Percentiles rank a stretch among this genome's conserved stretches.
Evolutionary conservation across 129 eudicot genomes (phyloP).

Genomic region (Saussurea involucrata): DNA sequence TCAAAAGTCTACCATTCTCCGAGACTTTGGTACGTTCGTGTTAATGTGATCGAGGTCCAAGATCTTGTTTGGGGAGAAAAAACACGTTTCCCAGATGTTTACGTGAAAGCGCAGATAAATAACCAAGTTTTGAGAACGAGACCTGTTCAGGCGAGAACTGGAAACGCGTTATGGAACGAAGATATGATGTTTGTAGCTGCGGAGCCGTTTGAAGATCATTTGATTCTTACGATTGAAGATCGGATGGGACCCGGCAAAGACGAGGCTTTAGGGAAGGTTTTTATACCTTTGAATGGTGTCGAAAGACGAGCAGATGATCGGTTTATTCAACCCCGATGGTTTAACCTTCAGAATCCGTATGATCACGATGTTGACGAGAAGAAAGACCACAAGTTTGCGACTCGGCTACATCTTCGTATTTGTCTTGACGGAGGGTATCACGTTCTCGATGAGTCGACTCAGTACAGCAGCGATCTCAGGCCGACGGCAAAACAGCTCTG

Average conservation of each 20-base stretch:
- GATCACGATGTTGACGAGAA: constrained; percentile 49
- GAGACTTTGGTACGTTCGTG: constrained; percentile 89
- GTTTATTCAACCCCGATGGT: constrained; percentile 55
- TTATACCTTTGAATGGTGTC: constrained; percentile 54
- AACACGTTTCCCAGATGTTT: constrained; percentile 61
- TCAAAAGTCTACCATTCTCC: constrained; percentile 93
- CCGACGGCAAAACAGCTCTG: constrained; percentile 85
- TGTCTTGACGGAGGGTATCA: constrained; percentile 95
- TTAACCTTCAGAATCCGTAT: constrained; percentile 49
- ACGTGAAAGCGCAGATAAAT: constrained; percentile 64
- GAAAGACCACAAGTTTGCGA: constrained; percentile 63
- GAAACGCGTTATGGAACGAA: constrained; percentile 75
- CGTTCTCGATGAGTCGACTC: constrained; percentile 91
- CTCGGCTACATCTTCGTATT: constrained; percentile 66
- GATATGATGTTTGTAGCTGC: constrained; percentile 95
- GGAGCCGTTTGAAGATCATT: constrained; percentile 88
- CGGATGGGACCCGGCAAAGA: constrained; percentile 66
- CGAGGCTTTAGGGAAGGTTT: constrained; percentile 57
- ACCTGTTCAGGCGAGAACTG: constrained; percentile 44
- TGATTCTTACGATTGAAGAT: constrained; percentile 68
- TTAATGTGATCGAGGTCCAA: constrained; percentile 81
- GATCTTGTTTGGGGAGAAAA: constrained; percentile 67
- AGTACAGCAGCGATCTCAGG: constrained; percentile 91
- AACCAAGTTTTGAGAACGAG: constrained; percentile 60
- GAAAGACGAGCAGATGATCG: constrained; percentile 74